A percentile compares a stretch with the other conserved stretches of the same genome.
Evolutionary conservation across 2,329 filamentous ascomycete genomes (phyloP).

Genomic region (Microdochium nivale): DNA sequence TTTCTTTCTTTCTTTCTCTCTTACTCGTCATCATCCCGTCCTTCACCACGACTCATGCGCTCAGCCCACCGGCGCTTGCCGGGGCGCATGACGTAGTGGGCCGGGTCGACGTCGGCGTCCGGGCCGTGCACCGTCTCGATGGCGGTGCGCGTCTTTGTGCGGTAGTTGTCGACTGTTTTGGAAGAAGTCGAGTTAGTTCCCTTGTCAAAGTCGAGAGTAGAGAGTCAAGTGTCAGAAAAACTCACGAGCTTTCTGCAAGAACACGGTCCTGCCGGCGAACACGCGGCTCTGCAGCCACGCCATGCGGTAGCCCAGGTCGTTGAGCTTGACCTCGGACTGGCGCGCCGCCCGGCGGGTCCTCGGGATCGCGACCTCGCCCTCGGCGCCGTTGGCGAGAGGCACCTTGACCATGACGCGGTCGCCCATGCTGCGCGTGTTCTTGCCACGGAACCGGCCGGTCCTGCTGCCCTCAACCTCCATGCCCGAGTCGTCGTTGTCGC

Average conservation of each 20-base stretch:
- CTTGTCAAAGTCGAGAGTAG: background rate
- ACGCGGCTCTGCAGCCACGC: constrained; percentile 92
- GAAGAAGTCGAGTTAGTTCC: constrained; percentile 1
- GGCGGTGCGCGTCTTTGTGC: constrained; percentile 71
- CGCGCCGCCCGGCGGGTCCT: constrained; percentile 61
- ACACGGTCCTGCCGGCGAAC: constrained; percentile 78
- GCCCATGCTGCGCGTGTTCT: constrained; percentile 16
- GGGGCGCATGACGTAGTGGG: constrained; percentile 81
- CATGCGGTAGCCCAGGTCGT: constrained; percentile 91
- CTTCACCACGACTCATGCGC: constrained; percentile 33
- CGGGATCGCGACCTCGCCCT: constrained; percentile 67
- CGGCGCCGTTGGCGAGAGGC: constrained; percentile 59
- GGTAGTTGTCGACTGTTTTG: constrained; percentile 73
- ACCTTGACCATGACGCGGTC: constrained; percentile 46
- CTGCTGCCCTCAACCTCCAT: constrained; percentile 45
- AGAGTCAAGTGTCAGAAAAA: constrained; percentile 17
- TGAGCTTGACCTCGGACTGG: constrained; percentile 79
- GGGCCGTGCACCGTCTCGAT: constrained; percentile 67
- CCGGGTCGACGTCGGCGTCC: constrained; percentile 63
- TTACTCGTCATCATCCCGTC: constrained; percentile 20
- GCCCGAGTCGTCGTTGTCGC: constrained; percentile 34
- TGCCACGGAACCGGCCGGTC: constrained; percentile 23
- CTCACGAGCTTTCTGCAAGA: constrained; percentile 86
- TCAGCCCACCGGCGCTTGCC: constrained; percentile 74
- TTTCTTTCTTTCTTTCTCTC: background rate